Evolutionary conservation across 306 rosid species (phyloP), one percentile per base, ranked within the genome.

Genomic region (Cucurbita moschata): DNA sequence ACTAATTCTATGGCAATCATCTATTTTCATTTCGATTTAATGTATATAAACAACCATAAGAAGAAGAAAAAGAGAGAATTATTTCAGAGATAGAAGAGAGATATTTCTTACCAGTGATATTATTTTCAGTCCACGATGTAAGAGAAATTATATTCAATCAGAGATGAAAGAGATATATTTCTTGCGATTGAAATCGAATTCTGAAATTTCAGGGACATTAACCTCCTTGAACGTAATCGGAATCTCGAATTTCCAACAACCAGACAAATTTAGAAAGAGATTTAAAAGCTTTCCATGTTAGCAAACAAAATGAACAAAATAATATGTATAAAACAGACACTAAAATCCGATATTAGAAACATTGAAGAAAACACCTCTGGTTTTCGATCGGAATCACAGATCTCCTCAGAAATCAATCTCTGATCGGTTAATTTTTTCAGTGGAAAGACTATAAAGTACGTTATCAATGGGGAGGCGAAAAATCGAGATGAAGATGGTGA

Each of bases 401-500:
- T 65, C 53, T 43, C n/a, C 72, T 12, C 40, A 14, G 52, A 15
- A 68, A 68, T 68, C 56, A 49, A 68, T 7, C 57, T 68, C 73
- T 4, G 37, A 11, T 67, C 56, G 37, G 6, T 47, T 55, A 26
- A 49, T 26, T 12, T 69, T 40, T 69, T 14, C 58, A 46, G 44
- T 6, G 44, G 59, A 4, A 35, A 77, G 7, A 62, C 58, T 0
- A 42, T 11, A 8, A n/a, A 19, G 8, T 11, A 18, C 16, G 10
- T 9, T 30, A 37, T 26, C 21, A 7, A 74, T 67, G 83, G 79
- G 87, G 3, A 81, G 77, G 26, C 15, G 81, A 59, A 87, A 81
- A 49, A 86, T 80, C 9, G 91, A 79, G 73, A 86, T 86, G 58
- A 86, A 83, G 55, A 78, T 58, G 76, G 80, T 82, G 60, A 69